phyloP scores from a whole-genome alignment of 228 moss, liverwort and hornwort species.

The Sphagnum magellanicum region DNA sequence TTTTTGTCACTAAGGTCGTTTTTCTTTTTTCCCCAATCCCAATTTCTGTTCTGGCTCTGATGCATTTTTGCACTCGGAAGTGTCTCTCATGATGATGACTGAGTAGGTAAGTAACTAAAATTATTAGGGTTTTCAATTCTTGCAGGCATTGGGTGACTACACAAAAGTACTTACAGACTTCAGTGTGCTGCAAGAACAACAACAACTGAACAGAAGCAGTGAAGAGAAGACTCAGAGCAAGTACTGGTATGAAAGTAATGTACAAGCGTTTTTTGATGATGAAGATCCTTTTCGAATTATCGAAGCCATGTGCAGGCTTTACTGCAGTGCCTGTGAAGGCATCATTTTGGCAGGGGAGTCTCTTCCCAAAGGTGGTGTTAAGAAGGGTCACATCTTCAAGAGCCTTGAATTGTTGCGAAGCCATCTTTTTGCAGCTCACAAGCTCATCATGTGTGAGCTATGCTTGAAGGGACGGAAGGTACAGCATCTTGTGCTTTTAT shows the following conservation, averaged over 20 bases:
- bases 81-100: too few relatives aligned
- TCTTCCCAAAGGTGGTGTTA: conserved; percentile 59
- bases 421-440: conserved; percentile 69
- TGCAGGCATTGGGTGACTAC: conserved; percentile 71
- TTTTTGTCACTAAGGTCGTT: conserved; percentile 71
- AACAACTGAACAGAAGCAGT: conserved; percentile 11
- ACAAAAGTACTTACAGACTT: conserved; percentile 75
- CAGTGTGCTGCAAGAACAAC: conserved; percentile 45
- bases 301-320: conserved; percentile 89
- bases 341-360: conserved; percentile 27
- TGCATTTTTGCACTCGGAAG: too few relatives aligned
- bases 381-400: conserved; percentile 83
- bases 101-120: neutral
- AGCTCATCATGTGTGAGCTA: conserved; percentile 88
- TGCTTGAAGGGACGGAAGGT: conserved; percentile 96
- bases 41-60: too few relatives aligned
- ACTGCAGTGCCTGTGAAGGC: conserved; percentile 75
- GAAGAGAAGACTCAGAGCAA: conserved; percentile 39
- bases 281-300: conserved; percentile 69
- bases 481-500: conserved; percentile 4
- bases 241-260: conserved; percentile 68
- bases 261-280: conserved; percentile 93
- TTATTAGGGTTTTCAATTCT: neutral
- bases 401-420: conserved; percentile 77
- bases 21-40: neutral